Evolutionary conservation across 225 moss, liverwort and hornwort species (phyloP), one percentile per base, ranked within the genome.

Genomic region (Polytrichum commune): DNA sequence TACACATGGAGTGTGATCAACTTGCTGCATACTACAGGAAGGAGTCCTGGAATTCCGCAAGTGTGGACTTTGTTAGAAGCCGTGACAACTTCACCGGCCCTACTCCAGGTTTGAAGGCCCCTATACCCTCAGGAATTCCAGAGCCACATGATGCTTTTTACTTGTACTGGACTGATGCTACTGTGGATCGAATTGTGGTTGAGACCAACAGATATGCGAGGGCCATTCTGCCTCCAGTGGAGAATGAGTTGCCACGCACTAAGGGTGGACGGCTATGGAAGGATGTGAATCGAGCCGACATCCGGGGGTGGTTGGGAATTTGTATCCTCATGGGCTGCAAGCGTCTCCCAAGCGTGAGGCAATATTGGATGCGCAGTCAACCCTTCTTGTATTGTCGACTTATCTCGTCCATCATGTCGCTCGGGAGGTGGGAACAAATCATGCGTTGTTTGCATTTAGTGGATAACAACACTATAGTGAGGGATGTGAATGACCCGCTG

Each of bases 301-400:
- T 56, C 3, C 20, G 55, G 55, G 55, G 55, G 18, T 56, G 55
- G 55, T 20, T 56, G 13, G 55, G 55, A 16, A 56, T 56, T 56
- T 56, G 55, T 20, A 56, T 56, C 55, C 55, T 56, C 55, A 56
- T 56, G 55, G 55, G n/a, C n/a, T n/a, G n/a, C n/a, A n/a, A n/a
- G n/a, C n/a, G n/a, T n/a, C n/a, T n/a, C n/a, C n/a, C n/a, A 56
- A 56, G 55, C 55, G 20, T 13, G 20, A 56, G 20, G 20, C 55
- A 56, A 1, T 56, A 56, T 20, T 56, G 55, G 55, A 56, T 56
- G 55, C 55, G 55, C 1, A 20, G 55, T 1, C 18, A 56, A 20
- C 55, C 55, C 3, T 56, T 56, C 55, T 1, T 56, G 13, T 56
- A 56, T 13, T 56, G 55, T 56, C 27, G 1, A 4, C 55, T 56